Base-by-base conservation (phyloP, 1,284 basidiomycete genomes). In the Cryptococcus sp. region DNA sequence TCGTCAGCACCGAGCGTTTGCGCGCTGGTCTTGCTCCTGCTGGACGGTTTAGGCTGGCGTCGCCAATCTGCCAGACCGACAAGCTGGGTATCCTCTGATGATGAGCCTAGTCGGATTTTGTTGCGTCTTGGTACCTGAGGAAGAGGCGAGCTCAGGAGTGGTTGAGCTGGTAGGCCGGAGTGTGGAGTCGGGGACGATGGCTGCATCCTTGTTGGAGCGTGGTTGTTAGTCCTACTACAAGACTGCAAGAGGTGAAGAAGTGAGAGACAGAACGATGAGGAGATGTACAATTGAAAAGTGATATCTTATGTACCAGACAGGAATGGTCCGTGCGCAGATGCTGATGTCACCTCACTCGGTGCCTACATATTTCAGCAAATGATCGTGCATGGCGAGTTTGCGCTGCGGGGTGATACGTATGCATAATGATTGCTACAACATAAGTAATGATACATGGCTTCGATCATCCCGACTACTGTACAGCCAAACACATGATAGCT, bases 31-130 rank as follows among this genome's bases (percentile, higher is more conserved):
- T 25, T 25, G 25, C 31, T 35, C 8, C 13, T 35, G 31, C 31
- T 45, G 42, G 6, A 45, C 4, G 51, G n/a, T 51, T 54, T 64
- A 6, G 59, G 50, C 20, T 50, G 20, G 20, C 62, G 49, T 40
- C 56, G 44, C 62, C 62, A 64, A 19, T 59, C 56, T 10, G 62
- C 52, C 31, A 64, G 47, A 16, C 62, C 62, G 23, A 50, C 49
- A 44, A 64, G 31, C 38, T 45, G 38, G 41, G 51, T 27, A 3
- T 48, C 41, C 39, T 49, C 50, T 10, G 57, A 46, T 15, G 53
- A 58, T 16, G 60, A 51, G 27, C 42, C 42, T 19, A 46, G 42
- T 5, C 22, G 47, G 23, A 44, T 31, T 20, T 23, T 50, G 19
- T 51, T 56, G 13, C 57, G 47, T 27, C 27, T 6, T 48, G 51